Percentiles rank a stretch among this genome's conserved stretches.
phyloP scores from a whole-genome alignment of 331 rosid species.

The Cucumis variabilis region DNA sequence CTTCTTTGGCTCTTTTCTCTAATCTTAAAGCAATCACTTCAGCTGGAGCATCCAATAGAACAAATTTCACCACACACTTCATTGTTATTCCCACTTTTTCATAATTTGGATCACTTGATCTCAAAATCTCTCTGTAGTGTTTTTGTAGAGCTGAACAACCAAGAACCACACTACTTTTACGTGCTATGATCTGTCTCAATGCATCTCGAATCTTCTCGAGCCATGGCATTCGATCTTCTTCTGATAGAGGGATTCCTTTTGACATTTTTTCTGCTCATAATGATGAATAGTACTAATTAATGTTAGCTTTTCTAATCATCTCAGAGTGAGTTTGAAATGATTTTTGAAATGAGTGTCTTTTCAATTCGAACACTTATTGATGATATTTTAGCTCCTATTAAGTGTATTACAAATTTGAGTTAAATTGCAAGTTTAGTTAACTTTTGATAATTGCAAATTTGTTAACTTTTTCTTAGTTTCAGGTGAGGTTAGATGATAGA shows the following conservation, averaged over 20 bases:
- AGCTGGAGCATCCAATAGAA: slow-evolving; percentile 71
- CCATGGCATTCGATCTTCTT: slow-evolving; percentile 86
- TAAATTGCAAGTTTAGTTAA: too few species aligned
- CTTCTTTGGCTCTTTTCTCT: slow-evolving; percentile 67
- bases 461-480: too few species aligned
- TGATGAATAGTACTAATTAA: too few species aligned
- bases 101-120: slow-evolving; percentile 73
- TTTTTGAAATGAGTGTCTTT: too few species aligned
- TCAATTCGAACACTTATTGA: too few species aligned
- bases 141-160: slow-evolving; percentile 86
- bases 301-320: too few species aligned
- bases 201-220: slow-evolving; percentile 63
- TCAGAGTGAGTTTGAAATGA: too few species aligned
- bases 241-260: slow-evolving; percentile 74
- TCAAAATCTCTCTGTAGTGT: slow-evolving; percentile 68
- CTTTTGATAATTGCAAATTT: too few species aligned
- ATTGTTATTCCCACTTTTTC: slow-evolving; percentile 10
- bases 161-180: slow-evolving; percentile 49
- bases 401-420: too few species aligned
- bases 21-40: slow-evolving; percentile 66
- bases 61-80: slow-evolving; percentile 54
- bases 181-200: slow-evolving; percentile 42
- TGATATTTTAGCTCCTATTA: too few species aligned
- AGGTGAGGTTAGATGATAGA: too few species aligned
- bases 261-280: slow-evolving; percentile 52